Conservation (phyloP, 768 basidiomycete genomes). For the Rickenella mellea region DNA sequence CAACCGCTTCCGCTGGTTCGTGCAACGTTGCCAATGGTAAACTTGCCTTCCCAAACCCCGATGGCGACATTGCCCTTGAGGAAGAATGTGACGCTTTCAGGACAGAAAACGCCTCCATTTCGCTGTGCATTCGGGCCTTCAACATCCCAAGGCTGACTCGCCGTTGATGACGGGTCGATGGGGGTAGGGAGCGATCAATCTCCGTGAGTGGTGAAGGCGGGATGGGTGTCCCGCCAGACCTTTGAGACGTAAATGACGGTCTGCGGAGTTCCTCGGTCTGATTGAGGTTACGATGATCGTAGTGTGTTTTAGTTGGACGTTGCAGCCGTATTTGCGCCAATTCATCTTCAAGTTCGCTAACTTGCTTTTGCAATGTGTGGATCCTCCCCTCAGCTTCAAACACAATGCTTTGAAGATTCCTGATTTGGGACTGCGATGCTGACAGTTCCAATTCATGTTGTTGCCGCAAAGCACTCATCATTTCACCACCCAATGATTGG, state of each 20-base stretch:
- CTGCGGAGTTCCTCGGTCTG: conserved; percentile 30
- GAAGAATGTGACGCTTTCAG: conserved; percentile 22
- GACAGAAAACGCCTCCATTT: conserved; percentile 35
- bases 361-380: conserved; percentile 60
- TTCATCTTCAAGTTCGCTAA: conserved; percentile 59
- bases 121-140: conserved; percentile 83
- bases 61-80: conserved; percentile 46
- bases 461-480: conserved; percentile 59
- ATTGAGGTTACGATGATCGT: conserved; percentile 36
- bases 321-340: conserved; percentile 38
- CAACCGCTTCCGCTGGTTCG: conserved; percentile 1
- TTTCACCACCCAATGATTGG: conserved; percentile 63
- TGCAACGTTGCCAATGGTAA: not conserved
- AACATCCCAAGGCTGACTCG: conserved; percentile 82
- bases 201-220: conserved; percentile 34
- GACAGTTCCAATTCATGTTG: conserved; percentile 78
- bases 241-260: conserved; percentile 23
- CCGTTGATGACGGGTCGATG: conserved; percentile 74
- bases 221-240: conserved; percentile 17
- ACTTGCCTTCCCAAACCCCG: not conserved
- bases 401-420: conserved; percentile 60
- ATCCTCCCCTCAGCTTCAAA: conserved; percentile 66
- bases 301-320: conserved; percentile 29
- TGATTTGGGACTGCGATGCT: conserved; percentile 67
- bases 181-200: conserved; percentile 61